Percentiles rank a stretch among this genome's conserved stretches.
Conservation (phyloP, 768 basidiomycete species). For the Agaricus subrufescens region DNA sequence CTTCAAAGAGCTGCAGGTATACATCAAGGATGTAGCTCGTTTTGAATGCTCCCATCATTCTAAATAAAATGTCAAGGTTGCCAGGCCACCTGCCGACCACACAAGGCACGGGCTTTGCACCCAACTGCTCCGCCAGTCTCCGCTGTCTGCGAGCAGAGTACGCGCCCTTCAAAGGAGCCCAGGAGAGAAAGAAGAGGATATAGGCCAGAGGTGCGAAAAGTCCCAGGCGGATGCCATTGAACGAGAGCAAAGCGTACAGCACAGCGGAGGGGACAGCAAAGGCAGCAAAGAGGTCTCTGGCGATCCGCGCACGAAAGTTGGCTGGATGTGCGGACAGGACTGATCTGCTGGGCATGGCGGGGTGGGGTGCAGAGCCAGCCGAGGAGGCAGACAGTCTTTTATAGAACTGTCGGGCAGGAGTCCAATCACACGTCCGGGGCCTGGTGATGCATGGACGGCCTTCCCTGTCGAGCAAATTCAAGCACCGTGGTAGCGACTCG, state of each 20-base stretch:
- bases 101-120: slow-evolving; percentile 48
- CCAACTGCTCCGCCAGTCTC: slow-evolving; percentile 41
- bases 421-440: slow-evolving; percentile 7
- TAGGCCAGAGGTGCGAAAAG: slow-evolving; percentile 32
- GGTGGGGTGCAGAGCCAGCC: not conserved
- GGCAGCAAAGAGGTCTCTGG: slow-evolving; percentile 8
- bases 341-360: not conserved
- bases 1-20: slow-evolving; percentile 61
- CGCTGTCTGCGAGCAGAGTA: slow-evolving; percentile 31
- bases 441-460: not conserved
- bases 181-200: slow-evolving; percentile 35
- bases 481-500: not conserved
- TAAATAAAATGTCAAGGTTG: slow-evolving; percentile 66
- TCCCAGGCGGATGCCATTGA: slow-evolving; percentile 26
- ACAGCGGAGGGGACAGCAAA: slow-evolving; percentile 10
- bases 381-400: not conserved
- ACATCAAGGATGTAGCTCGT: slow-evolving; percentile 59
- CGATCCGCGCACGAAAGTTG: slow-evolving; percentile 12
- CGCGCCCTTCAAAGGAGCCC: slow-evolving; percentile 29
- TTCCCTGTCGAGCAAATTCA: slow-evolving; percentile 7
- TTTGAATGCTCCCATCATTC: slow-evolving; percentile 49
- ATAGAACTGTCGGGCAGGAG: not conserved
- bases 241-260: slow-evolving; percentile 19
- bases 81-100: slow-evolving; percentile 73
- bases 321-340: slow-evolving; percentile 7